phyloP scores from a whole-genome alignment of 163 green algal species.

The Prototheca cutis region DNA sequence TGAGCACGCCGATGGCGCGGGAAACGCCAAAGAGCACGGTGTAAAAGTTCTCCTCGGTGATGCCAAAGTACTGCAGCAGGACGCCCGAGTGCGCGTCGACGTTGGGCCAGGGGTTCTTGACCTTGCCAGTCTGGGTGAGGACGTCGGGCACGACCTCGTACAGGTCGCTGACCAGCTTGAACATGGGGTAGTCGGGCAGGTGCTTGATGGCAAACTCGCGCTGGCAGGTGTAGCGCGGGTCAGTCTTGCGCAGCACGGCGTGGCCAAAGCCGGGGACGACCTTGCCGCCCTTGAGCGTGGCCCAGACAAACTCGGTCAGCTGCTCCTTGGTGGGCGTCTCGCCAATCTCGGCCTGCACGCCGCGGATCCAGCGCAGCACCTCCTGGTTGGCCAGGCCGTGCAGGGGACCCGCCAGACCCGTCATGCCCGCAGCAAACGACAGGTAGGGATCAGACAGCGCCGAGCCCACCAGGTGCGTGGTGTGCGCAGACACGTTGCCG shows the following conservation, averaged over 20 bases:
- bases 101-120: conserved; percentile 99
- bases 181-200: conserved; percentile 86
- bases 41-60: conserved; percentile 96
- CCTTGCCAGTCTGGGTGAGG: conserved; percentile 85
- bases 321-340: conserved; percentile 68
- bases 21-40: conserved; percentile 97
- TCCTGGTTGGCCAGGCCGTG: conserved; percentile 98
- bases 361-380: conserved; percentile 46
- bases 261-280: conserved; percentile 95
- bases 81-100: conserved; percentile 96
- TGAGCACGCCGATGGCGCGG: conserved; percentile 82
- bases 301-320: conserved; percentile 77
- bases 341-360: conserved; percentile 54
- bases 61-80: conserved; percentile 95
- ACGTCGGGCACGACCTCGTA: conserved; percentile 92
- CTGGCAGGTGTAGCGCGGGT: conserved; percentile 87
- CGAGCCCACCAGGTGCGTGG: conserved; percentile 81
- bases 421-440: conserved; percentile 83
- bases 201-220: conserved; percentile 90
- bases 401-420: conserved; percentile 89
- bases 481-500: conserved; percentile 92
- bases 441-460: conserved; percentile 95
- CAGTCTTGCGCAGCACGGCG: conserved; percentile 93
- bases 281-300: conserved; percentile 90
- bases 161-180: conserved; percentile 82